These are phyloP conservation scores for Yamadazyma jaroonii DNA, from an alignment of 1,139 yeast species.

Conservation along the genomic window DNA sequence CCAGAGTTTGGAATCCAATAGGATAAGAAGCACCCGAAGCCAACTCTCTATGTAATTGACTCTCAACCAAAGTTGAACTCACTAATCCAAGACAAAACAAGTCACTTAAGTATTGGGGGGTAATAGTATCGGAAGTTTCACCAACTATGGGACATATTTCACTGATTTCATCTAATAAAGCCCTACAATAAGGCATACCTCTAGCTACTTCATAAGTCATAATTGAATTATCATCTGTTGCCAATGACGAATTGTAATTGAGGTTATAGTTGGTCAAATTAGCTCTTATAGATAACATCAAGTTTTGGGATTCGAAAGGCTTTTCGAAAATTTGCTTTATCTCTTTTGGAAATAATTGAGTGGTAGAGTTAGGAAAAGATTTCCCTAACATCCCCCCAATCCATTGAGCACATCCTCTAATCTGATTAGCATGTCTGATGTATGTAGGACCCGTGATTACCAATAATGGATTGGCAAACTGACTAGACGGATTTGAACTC, in stretches of 20 bases:
- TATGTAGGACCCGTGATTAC: constrained; percentile 40
- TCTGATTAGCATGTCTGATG: constrained; percentile 28
- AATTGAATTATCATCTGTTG: constrained; percentile 11
- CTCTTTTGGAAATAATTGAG: constrained; percentile 11
- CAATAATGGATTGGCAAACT: constrained; percentile 22
- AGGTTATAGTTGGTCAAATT: constrained; percentile 29
- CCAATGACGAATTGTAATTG: constrained; percentile 8
- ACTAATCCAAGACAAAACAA: constrained; percentile 38
- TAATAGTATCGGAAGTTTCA: constrained; percentile 40
- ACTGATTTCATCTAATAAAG: constrained; percentile 35
- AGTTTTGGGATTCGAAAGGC: constrained; percentile 9
- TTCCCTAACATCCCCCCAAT: constrained; percentile 23
- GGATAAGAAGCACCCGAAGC: constrained; percentile 46
- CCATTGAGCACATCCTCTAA: constrained; percentile 44
- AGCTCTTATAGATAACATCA: constrained; percentile 26
- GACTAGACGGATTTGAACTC: constrained; percentile 7
- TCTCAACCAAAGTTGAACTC: constrained; percentile 35
- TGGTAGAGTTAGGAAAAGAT: constrained; percentile 7
- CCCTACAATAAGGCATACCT: constrained; percentile 41
- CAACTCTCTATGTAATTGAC: constrained; percentile 46
- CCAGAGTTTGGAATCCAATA: constrained; percentile 37
- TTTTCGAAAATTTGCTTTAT: constrained; percentile 13
- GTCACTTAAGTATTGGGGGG: constrained; percentile 48
- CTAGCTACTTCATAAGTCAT: constrained; percentile 34
- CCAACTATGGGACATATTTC: constrained; percentile 36